Evolutionary conservation across 352 stramenopile species (phyloP), one percentile per base, ranked within the genome.

Genomic region (Bremia lactucae): DNA sequence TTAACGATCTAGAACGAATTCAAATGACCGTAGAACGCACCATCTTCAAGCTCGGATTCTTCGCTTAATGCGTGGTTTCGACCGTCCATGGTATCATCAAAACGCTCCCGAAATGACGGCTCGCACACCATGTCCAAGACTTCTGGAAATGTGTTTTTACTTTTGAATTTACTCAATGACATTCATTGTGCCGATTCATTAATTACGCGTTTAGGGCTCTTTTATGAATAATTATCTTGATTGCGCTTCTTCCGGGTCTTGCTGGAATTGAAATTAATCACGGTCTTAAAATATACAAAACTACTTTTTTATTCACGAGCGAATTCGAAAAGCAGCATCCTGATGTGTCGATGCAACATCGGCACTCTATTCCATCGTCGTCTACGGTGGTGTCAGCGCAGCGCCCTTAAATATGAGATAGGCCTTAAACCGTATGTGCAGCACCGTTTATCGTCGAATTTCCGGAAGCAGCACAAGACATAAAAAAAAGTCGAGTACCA

Each of bases 391-490:
- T 72, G 45, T 89, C 76, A 9, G 81, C n/a, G n/a, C n/a, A n/a
- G n/a, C 83, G 28, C 83, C 83, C 53, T 96, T 95, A 20, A 70
- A 85, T 33, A 95, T 75, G 36, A 96, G 61, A 45, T 96, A 96
- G 33, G 66, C 76, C 20, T 77, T 79, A 6, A 92, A 95, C 59
- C 83, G 95, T 45, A 93, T 95, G 35, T 95, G 86, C 29, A 96
- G 64, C 13, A 83, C 73, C 5, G 84, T 95, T 51, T 96, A 95
- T 16, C 84, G 80, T 48, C 75, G 72, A 28, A 73, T 61, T 72
- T 85, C 31, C 3, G 11, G 5, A 6, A 58, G 22, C 10, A 31
- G 13, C 15, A 51, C 16, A 37, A 4, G 0, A 16, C 7, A 15
- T 43, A 15, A 43, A 6, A 46, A 21, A 13, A 7, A 15, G 37